Conservation (phyloP, 352 stramenopile species). For the Phytophthora sp. region DNA sequence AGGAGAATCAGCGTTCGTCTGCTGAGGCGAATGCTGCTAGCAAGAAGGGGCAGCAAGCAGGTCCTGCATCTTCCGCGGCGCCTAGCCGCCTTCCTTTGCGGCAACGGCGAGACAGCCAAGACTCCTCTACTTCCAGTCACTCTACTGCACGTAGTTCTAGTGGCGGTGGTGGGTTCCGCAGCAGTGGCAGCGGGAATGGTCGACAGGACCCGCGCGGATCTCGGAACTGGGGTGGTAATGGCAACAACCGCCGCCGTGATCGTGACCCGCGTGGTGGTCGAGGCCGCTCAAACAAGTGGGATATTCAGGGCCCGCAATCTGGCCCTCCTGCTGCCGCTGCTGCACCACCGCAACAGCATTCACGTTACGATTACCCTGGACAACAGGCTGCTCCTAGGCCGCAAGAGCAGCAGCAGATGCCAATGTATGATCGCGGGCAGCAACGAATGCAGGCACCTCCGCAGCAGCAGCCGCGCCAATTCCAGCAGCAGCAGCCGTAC, state of each 20-base stretch:
- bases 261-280: constrained; percentile 37
- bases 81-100: constrained; percentile 18
- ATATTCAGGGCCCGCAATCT: constrained; percentile 36
- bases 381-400: constrained; percentile 26
- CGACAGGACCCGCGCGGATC: constrained; percentile 31
- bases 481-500: constrained; percentile 39
- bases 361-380: constrained; percentile 43
- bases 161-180: constrained; percentile 18
- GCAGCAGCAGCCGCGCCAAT: constrained; percentile 30
- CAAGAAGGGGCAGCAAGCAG: constrained; percentile 29
- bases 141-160: constrained; percentile 47
- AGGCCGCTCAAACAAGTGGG: constrained; percentile 43
- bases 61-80: constrained; percentile 7
- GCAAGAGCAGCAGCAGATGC: constrained; percentile 35
- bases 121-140: constrained; percentile 44
- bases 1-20: constrained; percentile 42
- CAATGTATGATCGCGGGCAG: constrained; percentile 35
- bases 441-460: constrained; percentile 30
- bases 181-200: constrained; percentile 18
- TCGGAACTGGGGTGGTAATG: constrained; percentile 32
- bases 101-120: constrained; percentile 39
- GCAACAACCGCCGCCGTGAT: constrained; percentile 33
- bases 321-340: constrained; percentile 16
- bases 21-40: constrained; percentile 16
- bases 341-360: constrained; percentile 24